These are phyloP conservation scores for Saccharomycopsis microspora DNA, from an alignment of 805 yeast genomes.

Conservation along the genomic window DNA sequence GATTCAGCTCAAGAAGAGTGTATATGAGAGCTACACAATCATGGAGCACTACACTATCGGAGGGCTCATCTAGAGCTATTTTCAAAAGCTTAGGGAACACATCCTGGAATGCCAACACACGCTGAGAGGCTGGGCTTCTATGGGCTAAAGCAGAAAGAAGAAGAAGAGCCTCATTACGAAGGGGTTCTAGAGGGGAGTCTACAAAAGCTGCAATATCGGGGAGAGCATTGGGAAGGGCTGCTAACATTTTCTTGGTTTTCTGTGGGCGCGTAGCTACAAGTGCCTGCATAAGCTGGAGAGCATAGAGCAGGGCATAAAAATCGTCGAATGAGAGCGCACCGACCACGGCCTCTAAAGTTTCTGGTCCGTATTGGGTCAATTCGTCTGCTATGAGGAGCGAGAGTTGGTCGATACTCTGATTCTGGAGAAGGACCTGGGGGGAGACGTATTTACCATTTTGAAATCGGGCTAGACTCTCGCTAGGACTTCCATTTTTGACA, in stretches of 20 bases:
- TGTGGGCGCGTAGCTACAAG: slow-evolving; percentile 65
- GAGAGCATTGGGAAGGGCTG: slow-evolving; percentile 67
- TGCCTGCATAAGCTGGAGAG: slow-evolving; percentile 78
- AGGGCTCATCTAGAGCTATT: slow-evolving; percentile 83
- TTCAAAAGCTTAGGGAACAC: slow-evolving; percentile 73
- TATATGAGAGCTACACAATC: slow-evolving; percentile 74
- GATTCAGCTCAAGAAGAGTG: slow-evolving; percentile 67
- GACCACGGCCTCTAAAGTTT: slow-evolving; percentile 34
- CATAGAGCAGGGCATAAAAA: slow-evolving; percentile 69
- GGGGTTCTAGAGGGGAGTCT: slow-evolving; percentile 66
- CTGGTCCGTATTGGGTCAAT: slow-evolving; percentile 46
- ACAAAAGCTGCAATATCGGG: slow-evolving; percentile 57
- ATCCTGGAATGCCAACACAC: slow-evolving; percentile 88
- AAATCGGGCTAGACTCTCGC: slow-evolving; percentile 60
- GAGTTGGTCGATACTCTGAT: slow-evolving; percentile 58
- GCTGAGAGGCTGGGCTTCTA: slow-evolving; percentile 78
- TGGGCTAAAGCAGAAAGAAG: slow-evolving; percentile 75
- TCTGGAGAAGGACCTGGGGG: slow-evolving; percentile 44
- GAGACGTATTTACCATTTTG: slow-evolving; percentile 75
- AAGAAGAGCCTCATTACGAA: slow-evolving; percentile 78
- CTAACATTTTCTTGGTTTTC: slow-evolving; percentile 62
- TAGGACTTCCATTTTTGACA: slow-evolving; percentile 49
- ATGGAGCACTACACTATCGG: slow-evolving; percentile 85
- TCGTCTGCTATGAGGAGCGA: slow-evolving; percentile 95
- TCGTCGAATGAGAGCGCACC: slow-evolving; percentile 45